These are phyloP conservation scores for Curvularia verruculosa DNA, from an alignment of 2,329 filamentous ascomycete genomes.

Conservation along the genomic window DNA sequence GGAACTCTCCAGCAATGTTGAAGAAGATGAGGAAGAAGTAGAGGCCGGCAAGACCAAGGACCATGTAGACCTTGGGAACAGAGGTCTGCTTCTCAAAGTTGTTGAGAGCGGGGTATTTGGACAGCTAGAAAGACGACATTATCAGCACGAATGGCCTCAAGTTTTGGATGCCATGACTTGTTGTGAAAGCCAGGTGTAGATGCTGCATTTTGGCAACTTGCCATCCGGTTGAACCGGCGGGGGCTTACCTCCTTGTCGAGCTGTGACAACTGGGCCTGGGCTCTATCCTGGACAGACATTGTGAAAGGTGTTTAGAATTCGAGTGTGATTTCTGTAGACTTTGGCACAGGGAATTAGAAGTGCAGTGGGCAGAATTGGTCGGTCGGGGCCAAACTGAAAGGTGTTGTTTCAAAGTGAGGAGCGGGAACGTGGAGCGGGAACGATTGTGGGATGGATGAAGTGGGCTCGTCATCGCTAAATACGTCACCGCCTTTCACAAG, in stretches of 20 bases:
- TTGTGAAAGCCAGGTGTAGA: not conserved
- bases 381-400: constrained; percentile 11
- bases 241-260: constrained; percentile 80
- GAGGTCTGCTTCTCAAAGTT: constrained; percentile 85
- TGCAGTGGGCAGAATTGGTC: constrained; percentile 13
- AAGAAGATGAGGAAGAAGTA: constrained; percentile 94
- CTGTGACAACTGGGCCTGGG: constrained; percentile 75
- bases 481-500: constrained; percentile 45
- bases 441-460: constrained; percentile 39
- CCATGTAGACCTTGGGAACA: constrained; percentile 83
- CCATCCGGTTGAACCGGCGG: constrained; percentile 11
- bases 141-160: constrained; percentile 27
- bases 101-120: constrained; percentile 82
- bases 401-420: constrained; percentile 27
- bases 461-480: constrained; percentile 45
- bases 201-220: constrained; percentile 15
- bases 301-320: constrained; percentile 38
- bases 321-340: constrained; percentile 3
- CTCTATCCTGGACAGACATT: constrained; percentile 79
- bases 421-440: constrained; percentile 22
- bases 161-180: not conserved
- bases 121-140: constrained; percentile 64
- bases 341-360: constrained; percentile 4
- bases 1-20: constrained; percentile 86
- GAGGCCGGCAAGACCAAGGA: constrained; percentile 75